phyloP scores from a whole-genome alignment of 805 yeast species.

The Wickerhamiella dianesei region DNA sequence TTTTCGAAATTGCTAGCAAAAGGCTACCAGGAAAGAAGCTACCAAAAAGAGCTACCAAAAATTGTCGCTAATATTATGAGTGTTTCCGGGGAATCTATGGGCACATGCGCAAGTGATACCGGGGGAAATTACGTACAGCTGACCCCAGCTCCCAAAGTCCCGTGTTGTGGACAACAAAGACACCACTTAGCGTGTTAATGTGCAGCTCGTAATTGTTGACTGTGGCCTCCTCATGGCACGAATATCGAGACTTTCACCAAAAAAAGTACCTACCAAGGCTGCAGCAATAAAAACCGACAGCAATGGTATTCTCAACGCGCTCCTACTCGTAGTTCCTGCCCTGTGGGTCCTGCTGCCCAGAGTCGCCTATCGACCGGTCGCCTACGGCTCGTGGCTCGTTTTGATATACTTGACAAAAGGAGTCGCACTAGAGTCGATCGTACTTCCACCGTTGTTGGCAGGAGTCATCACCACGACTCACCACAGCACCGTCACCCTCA shows the following conservation, averaged over 20 bases:
- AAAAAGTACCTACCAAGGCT: no score
- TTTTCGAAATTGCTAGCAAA: no score
- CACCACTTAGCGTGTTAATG: background rate
- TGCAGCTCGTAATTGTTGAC: background rate
- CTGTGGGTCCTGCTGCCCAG: background rate
- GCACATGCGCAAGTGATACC: no score
- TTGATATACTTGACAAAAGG: background rate
- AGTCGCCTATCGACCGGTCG: background rate
- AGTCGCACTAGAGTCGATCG: background rate
- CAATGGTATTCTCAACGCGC: background rate
- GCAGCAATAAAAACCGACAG: background rate
- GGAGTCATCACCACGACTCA: background rate
- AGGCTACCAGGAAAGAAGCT: no score
- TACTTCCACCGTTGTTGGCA: background rate
- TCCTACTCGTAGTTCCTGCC: background rate
- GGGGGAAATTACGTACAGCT: no score
- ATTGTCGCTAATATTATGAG: no score
- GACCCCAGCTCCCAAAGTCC: no score
- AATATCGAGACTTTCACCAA: no score
- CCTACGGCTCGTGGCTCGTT: background rate
- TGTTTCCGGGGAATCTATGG: no score
- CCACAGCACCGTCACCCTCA: background rate
- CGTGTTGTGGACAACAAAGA: no score
- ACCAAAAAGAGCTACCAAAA: no score
- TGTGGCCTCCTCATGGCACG: no score